These are phyloP conservation scores for Saksenaea oblongispora DNA, from an alignment of 371 early-diverging fungal species.

Conservation along the genomic window DNA sequence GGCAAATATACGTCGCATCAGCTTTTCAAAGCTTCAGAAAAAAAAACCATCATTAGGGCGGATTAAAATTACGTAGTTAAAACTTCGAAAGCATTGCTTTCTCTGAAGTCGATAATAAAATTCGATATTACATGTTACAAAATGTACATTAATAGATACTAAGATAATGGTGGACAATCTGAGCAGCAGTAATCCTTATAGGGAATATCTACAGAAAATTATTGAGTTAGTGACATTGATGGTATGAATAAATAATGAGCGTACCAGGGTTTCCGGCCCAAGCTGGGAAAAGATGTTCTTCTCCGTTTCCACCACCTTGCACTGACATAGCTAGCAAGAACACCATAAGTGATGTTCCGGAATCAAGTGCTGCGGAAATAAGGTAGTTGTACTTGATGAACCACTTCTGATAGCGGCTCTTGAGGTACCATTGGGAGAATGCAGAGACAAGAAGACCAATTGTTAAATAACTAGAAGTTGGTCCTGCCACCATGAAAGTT, in stretches of 20 bases:
- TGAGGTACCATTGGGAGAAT: constrained; percentile 47
- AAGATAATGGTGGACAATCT: not conserved
- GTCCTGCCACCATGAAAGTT: constrained; percentile 41
- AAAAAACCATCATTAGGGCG: too few relatives aligned
- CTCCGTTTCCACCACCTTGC: constrained; percentile 47
- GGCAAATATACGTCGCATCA: too few relatives aligned
- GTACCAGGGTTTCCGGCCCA: constrained; percentile 51
- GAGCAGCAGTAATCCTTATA: not conserved
- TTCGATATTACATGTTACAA: too few relatives aligned
- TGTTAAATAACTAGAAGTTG: constrained; percentile 42
- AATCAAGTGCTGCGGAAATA: constrained; percentile 57
- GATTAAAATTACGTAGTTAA: too few relatives aligned
- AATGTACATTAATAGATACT: too few relatives aligned
- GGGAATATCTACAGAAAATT: not conserved
- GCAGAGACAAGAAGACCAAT: constrained; percentile 36
- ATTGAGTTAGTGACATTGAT: not conserved
- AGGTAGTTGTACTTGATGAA: constrained; percentile 60
- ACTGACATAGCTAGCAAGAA: constrained; percentile 53
- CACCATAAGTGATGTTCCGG: constrained; percentile 57
- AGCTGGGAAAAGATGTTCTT: constrained; percentile 38
- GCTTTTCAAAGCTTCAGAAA: too few relatives aligned
- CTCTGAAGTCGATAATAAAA: too few relatives aligned
- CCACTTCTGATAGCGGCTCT: constrained; percentile 41
- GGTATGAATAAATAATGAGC: not conserved
- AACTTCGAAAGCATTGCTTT: too few relatives aligned